These are phyloP conservation scores for Coelastrella sp. DNA, from an alignment of 139 green algal genomes.

Conservation along the genomic window DNA sequence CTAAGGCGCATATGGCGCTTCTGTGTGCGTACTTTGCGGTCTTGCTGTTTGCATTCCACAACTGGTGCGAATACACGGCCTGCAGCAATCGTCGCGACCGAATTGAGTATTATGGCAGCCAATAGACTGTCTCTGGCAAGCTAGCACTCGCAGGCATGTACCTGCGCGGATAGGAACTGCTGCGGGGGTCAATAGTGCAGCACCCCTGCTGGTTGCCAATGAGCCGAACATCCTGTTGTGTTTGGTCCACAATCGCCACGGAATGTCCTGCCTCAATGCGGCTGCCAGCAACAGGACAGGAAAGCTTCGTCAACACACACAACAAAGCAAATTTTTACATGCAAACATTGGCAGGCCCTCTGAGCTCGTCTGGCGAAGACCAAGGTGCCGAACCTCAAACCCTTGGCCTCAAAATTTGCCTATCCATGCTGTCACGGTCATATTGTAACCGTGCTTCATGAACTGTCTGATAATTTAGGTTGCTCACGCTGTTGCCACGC, in stretches of 20 bases:
- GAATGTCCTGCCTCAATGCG: not conserved
- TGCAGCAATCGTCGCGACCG: slow-evolving; percentile 5
- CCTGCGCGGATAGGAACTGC: not conserved
- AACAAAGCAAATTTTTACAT: too few relatives aligned
- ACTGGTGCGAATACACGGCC: slow-evolving; percentile 45
- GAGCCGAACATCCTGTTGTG: slow-evolving; percentile 42
- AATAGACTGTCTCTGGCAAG: not conserved
- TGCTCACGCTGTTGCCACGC: too few relatives aligned
- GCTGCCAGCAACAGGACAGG: not conserved
- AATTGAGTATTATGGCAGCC: not conserved
- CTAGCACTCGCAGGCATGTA: not conserved
- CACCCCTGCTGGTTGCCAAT: slow-evolving; percentile 32
- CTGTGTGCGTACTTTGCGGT: slow-evolving; percentile 54
- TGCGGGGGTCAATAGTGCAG: slow-evolving; percentile 33
- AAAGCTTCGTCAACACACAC: too few relatives aligned
- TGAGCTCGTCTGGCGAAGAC: too few relatives aligned
- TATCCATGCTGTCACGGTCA: too few relatives aligned
- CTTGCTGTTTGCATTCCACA: slow-evolving; percentile 28
- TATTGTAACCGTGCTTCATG: too few relatives aligned
- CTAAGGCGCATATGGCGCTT: slow-evolving; percentile 76
- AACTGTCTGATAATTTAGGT: too few relatives aligned
- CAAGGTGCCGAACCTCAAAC: too few relatives aligned
- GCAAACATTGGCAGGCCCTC: too few relatives aligned
- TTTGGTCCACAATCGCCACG: slow-evolving; percentile 18
- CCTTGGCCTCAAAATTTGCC: too few relatives aligned